Percentiles rank a stretch among this genome's conserved stretches.
Evolutionary conservation across 2,329 filamentous ascomycete species (phyloP).

Genomic region (Dothistroma septosporum): DNA sequence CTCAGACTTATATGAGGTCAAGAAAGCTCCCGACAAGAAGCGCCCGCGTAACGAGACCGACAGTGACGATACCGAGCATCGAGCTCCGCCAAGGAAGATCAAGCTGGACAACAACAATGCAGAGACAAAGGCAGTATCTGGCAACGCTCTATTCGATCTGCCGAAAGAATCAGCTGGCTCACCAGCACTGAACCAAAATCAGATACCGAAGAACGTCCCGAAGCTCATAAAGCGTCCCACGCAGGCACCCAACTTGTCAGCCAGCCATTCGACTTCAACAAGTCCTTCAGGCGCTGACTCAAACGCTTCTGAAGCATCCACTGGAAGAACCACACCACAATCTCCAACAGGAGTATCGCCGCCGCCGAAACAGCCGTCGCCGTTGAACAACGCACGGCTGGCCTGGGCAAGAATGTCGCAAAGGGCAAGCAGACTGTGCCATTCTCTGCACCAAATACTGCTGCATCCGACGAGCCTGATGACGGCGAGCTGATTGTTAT

Average conservation of each 20-base stretch:
- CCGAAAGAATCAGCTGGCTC: background rate
- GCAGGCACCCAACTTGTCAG: background rate
- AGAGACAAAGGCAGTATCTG: background rate
- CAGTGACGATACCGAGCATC: background rate
- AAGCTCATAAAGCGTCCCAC: background rate
- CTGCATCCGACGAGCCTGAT: no score
- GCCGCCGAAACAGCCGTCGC: background rate
- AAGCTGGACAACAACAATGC: background rate
- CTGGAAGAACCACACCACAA: background rate
- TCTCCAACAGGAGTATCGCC: background rate
- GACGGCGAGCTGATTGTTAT: no score
- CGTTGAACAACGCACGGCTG: background rate
- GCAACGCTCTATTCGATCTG: background rate
- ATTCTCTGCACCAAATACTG: no score
- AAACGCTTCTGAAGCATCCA: background rate
- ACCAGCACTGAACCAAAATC: background rate
- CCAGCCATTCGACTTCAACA: background rate
- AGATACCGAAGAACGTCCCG: background rate
- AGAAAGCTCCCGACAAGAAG: background rate
- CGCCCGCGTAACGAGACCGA: background rate
- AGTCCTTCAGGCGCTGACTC: background rate
- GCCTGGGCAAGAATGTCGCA: background rate
- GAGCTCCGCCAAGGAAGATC: background rate
- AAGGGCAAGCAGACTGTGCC: background rate
- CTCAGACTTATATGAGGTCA: no score